Conservation (phyloP, 176 grass and related monocot genomes). For the Hordeum marinum region DNA sequence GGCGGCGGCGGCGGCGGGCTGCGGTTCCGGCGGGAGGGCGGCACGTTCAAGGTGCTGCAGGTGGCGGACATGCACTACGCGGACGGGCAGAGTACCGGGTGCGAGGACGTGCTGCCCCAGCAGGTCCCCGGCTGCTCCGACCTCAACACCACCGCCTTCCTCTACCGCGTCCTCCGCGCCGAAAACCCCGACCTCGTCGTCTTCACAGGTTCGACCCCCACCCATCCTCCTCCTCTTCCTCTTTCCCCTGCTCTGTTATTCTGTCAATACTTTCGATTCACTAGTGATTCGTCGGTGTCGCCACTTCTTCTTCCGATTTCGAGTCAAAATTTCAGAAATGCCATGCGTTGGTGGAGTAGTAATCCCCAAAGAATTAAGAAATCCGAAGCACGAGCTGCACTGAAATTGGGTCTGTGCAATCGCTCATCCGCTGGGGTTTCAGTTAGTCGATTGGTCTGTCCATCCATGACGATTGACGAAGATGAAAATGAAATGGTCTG, state of each 20-base stretch:
- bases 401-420: neutral
- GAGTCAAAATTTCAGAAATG: neutral
- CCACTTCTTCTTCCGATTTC: neutral
- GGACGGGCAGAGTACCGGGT: slow-evolving; percentile 52
- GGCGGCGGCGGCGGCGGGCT: neutral
- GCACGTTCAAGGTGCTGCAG: slow-evolving; percentile 90
- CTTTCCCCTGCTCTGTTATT: neutral
- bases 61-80: slow-evolving; percentile 99
- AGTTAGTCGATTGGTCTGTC: neutral
- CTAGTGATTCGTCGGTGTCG: neutral
- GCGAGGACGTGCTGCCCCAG: slow-evolving; percentile 59
- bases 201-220: slow-evolving; percentile 54
- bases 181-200: slow-evolving; percentile 96
- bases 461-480: neutral
- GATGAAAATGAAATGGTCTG: neutral
- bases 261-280: neutral
- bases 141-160: slow-evolving; percentile 96
- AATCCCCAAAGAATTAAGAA: neutral
- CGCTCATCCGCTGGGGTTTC: neutral
- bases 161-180: slow-evolving; percentile 71
- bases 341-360: neutral
- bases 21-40: slow-evolving; percentile 46
- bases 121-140: slow-evolving; percentile 71
- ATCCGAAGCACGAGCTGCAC: neutral
- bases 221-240: neutral